Conservation (phyloP, 495 filamentous ascomycete species). For the Neurospora sp. region DNA sequence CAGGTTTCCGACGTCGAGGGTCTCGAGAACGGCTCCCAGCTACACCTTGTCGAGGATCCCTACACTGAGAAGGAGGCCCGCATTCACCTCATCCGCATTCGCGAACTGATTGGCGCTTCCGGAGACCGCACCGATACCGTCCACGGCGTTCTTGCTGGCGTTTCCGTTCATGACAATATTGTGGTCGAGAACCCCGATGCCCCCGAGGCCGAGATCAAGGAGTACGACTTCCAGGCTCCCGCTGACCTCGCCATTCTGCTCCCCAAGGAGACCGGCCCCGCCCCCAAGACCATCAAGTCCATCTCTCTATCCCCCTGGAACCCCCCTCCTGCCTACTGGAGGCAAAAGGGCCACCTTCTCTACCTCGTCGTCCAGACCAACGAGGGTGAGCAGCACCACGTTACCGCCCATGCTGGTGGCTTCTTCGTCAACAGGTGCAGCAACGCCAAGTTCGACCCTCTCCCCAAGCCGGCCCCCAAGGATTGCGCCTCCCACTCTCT, state of each 20-base stretch:
- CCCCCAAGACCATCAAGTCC: constrained; percentile 81
- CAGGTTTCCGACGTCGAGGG: constrained; percentile 87
- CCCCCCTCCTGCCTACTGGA: constrained; percentile 81
- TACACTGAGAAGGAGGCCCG: constrained; percentile 98
- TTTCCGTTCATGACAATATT: constrained; percentile 76
- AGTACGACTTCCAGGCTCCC: constrained; percentile 65
- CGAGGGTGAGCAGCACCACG: constrained; percentile 86
- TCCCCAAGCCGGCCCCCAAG: constrained; percentile 62
- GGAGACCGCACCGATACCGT: constrained; percentile 79
- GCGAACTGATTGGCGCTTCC: constrained; percentile 87
- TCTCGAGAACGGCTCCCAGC: constrained; percentile 60
- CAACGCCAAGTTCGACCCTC: constrained; percentile 85
- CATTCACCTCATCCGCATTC: constrained; percentile 80
- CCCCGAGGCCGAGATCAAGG: constrained; percentile 40
- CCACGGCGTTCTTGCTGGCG: constrained; percentile 79
- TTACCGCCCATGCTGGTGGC: constrained; percentile 85
- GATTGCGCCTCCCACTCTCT: constrained; percentile 71
- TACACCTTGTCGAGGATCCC: constrained; percentile 82
- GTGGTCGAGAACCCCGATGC: constrained; percentile 23
- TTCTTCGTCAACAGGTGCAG: constrained; percentile 95
- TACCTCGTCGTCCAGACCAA: constrained; percentile 82
- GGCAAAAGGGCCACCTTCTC: constrained; percentile 85
- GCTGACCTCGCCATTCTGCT: constrained; percentile 61
- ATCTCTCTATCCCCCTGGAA: constrained; percentile 91
- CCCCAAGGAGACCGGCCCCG: constrained; percentile 48